Evolutionary conservation across 805 yeast species (phyloP), one percentile per base, ranked within the genome.

Genomic region (Zygoascus ofunaensis): DNA sequence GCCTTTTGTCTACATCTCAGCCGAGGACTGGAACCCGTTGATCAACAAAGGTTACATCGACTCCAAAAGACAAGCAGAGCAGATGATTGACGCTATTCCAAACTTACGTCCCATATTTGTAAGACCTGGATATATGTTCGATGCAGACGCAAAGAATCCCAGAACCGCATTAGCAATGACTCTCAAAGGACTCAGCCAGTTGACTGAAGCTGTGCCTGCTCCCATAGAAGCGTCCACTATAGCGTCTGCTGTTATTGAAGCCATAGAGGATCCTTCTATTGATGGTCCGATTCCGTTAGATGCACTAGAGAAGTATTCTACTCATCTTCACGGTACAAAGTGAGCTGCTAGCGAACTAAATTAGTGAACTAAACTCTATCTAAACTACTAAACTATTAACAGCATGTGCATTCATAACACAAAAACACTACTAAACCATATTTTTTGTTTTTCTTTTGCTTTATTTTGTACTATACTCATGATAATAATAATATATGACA

Each of bases 101-200:
- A 57, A 61, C 1, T 64, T 84, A 20, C 71, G 90, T 45, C 66
- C 82, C 0, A 76, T 87, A 1, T 59, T 82, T 14, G 49, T 84
- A 62, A 71, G 95, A 48, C 96, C 96, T 0, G 94, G 94, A 0
- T 77, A 87, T 53, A 79, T 87, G 87, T 82, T 66, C 55, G 94
- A 85, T 56, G 26, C 23, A 4, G 34, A 20, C 8, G n/a, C 22
- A 8, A 34, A 32, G 12, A 39, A 42, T 17, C 28, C 34, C 2
- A 18, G 48, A 8, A 24, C 44, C 4, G 37, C 37, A 4, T 40
- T 37, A 1, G 35, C 42, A 5, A 35, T 23, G 19, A 26, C 38
- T 17, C 35, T 40, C 5, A 41, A 45, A 12, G 5, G 35, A 14
- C 21, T 40, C 8, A 23, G 37, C 21, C 14, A 26, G 8, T 17